Percentiles rank a stretch among this genome's conserved stretches.
Evolutionary conservation across 495 filamentous ascomycete genomes (phyloP).

Genomic region (Massariosphaeria phaeospora): DNA sequence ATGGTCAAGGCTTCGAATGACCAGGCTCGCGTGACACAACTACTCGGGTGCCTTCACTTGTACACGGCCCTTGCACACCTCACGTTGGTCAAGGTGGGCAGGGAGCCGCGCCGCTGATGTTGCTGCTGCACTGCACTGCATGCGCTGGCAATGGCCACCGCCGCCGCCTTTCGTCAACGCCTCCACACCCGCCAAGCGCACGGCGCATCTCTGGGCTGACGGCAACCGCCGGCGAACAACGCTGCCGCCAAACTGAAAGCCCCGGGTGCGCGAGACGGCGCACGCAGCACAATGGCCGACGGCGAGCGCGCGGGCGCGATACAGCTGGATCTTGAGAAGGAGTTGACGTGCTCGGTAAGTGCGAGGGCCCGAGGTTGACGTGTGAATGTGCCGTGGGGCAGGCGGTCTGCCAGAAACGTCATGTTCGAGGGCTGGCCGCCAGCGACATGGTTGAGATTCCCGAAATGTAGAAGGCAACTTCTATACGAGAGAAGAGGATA

Average conservation of each 20-base stretch:
- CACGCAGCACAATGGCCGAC: slow-evolving; percentile 37
- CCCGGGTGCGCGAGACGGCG: background rate
- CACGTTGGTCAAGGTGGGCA: too few species aligned
- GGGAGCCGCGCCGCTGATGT: too few species aligned
- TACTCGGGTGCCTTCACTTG: too few species aligned
- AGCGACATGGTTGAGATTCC: background rate
- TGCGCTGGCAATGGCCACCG: slow-evolving; percentile 1
- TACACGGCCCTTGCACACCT: too few species aligned
- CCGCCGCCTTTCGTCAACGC: background rate
- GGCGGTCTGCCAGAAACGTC: background rate
- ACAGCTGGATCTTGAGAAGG: slow-evolving; percentile 75
- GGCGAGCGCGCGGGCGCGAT: slow-evolving; percentile 32
- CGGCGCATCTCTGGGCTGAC: slow-evolving; percentile 12
- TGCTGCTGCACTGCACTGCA: background rate
- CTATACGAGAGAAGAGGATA: background rate
- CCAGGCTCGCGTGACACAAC: too few species aligned
- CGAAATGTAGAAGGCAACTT: background rate
- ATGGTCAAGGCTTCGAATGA: too few species aligned
- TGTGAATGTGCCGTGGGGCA: background rate
- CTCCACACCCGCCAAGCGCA: slow-evolving; percentile 15
- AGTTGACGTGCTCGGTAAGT: slow-evolving; percentile 86
- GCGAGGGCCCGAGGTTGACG: background rate
- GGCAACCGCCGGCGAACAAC: background rate
- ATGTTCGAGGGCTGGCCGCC: background rate
- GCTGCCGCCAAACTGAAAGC: background rate